Conservation (phyloP, 495 filamentous ascomycete genomes). For the Penicillium tannophilum region DNA sequence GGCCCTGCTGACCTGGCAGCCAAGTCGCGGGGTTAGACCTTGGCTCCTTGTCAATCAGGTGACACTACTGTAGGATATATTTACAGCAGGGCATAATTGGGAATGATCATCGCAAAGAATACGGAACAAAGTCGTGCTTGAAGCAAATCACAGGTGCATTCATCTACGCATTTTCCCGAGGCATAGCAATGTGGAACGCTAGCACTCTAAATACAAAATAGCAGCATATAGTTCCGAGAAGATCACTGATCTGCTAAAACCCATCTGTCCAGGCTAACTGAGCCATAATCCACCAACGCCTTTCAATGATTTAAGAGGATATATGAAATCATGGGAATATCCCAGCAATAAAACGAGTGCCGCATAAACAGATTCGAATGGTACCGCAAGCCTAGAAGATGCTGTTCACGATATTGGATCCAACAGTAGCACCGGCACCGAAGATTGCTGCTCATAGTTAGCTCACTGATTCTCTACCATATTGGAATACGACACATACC, state of each 20-base stretch:
- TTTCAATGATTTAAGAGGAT: conserved; percentile 1
- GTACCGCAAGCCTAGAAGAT: conserved; percentile 65
- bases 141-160: no score
- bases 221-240: no score
- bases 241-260: background rate
- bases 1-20: background rate
- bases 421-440: conserved; percentile 86
- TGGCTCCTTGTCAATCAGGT: no score
- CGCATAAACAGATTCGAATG: background rate
- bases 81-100: no score
- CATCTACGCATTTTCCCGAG: no score
- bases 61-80: no score
- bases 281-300: background rate
- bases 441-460: conserved; percentile 57
- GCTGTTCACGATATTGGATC: conserved; percentile 86
- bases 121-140: no score
- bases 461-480: background rate
- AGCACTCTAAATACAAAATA: background rate
- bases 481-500: conserved; percentile 36
- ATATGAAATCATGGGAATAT: conserved; percentile 4
- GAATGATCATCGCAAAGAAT: no score
- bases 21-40: no score
- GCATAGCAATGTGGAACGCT: background rate
- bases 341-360: background rate
- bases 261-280: background rate